Evolutionary conservation across 139 green algal genomes (phyloP).

Genomic region (Tetradesmus lagerheimii): DNA sequence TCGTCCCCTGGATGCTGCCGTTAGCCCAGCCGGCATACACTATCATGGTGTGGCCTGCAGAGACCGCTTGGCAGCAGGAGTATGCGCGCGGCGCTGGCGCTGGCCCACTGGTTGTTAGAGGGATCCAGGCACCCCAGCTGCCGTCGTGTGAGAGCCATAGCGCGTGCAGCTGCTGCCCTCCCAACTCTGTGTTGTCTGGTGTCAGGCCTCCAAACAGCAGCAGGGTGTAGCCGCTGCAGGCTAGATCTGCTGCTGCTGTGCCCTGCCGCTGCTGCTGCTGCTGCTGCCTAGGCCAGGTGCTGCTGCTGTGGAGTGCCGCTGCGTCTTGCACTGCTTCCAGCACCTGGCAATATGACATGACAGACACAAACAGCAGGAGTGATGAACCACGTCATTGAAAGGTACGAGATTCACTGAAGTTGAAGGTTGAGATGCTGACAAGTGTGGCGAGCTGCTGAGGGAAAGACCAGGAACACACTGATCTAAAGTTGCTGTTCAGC

Average conservation of each 20-base stretch:
- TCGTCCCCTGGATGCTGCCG: conserved; percentile 10
- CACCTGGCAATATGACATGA: conserved; percentile 17
- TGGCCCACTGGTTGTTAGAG: background rate
- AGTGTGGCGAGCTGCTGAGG: too few relatives aligned
- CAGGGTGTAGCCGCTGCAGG: conserved; percentile 11
- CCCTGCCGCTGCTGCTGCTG: background rate
- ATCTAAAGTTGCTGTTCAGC: too few relatives aligned
- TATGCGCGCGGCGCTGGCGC: conserved; percentile 11
- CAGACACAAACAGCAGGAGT: background rate
- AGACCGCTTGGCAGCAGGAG: background rate
- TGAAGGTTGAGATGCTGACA: too few relatives aligned
- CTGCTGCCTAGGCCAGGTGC: background rate
- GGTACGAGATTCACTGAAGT: too few relatives aligned
- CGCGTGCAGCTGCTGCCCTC: conserved; percentile 24
- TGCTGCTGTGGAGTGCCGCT: background rate
- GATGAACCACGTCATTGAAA: too few relatives aligned
- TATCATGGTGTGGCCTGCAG: background rate
- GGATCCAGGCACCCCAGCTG: conserved; percentile 5
- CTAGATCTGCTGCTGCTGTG: background rate
- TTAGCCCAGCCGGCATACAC: conserved; percentile 28
- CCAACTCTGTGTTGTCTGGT: background rate
- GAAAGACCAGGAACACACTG: too few relatives aligned
- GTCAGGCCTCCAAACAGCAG: conserved; percentile 13
- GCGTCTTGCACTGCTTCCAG: background rate
- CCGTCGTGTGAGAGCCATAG: background rate